Evolutionary conservation across 805 yeast species (phyloP), one percentile per base, ranked within the genome.

Genomic region (Lachancea sp.): DNA sequence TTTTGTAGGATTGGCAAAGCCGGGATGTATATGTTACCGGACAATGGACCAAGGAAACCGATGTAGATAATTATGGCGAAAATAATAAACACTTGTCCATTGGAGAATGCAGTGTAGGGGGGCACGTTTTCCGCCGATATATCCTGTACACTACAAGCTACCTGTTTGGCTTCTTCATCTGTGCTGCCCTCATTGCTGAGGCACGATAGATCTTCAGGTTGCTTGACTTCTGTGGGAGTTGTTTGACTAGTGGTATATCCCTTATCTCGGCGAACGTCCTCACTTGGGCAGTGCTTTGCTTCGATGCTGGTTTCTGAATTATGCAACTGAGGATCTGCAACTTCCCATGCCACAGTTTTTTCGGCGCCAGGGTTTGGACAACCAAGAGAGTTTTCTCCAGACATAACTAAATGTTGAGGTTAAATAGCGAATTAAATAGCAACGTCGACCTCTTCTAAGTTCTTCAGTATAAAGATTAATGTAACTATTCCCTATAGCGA

Each of bases 1-100:
- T 54, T 49, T 46, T 69, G 65, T 18, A 74, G 51, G 6, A 67
- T 55, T 2, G 77, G 78, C 6, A 75, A 47, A 2, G 77, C 63
- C 4, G 81, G 80, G 24, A 76, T 71, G 48, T 75, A 76, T 18
- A 76, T 73, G 45, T 75, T 76, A 2, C 80, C 80, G 8, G 77
- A 64, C 36, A 74, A 58, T 0, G 81, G 81, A 0, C 81, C 81
- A 38, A 75, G 48, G 43, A 73, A 72, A 1, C 79, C 80, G 19
- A 75, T 70, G 15, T 61, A 47, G 1, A 77, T 70, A 17, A 74
- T 66, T 22, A 74, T 59, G 4, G 49, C 43, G n/a, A 70, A 47
- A 15, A 74, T 60, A 3, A 66, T 40, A 1, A 47, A 21, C 7
- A 54, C 54, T 45, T 72, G 65, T 2, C 40, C 28, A n/a, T 38